Base-by-base conservation (phyloP, 2,329 filamentous ascomycete species). In the Cytospora schulzeri region DNA sequence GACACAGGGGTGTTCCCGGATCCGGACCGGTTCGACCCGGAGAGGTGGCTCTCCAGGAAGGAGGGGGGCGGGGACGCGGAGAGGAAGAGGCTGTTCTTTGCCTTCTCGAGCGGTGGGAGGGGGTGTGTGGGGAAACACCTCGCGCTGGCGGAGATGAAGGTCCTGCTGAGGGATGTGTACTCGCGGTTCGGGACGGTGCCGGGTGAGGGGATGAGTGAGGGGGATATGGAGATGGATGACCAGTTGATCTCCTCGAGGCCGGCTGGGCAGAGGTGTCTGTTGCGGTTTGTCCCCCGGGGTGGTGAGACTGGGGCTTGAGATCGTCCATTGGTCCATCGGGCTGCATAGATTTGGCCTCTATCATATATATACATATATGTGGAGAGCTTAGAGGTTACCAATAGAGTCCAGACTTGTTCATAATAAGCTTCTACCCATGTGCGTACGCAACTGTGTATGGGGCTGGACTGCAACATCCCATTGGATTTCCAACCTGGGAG, bases 21-120 rank as follows among this genome's bases (percentile, higher is more conserved):
- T 52, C 90, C 93, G 0, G 90, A 96, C 66, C 77, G 75, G 7
- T 97, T 93, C 72, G 82, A 88, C 58, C 93, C 93, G 0, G 91
- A 94, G 63, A 84, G 94, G 69, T 97, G 93, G 93, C 85, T 97
- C 68, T 86, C 83, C 19, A 81, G 84, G 11, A 83, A 88, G 54
- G 92, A 4, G 4, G 29, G 29, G 29, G 29, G 9, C 29, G 29
- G 91, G 2, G 91, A 94, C 70, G 83, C 89, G 65, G 90, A 94
- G 70, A 80, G 86, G 64, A 85, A 85, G 69, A 78, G 85, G 52
- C 71, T 85, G 9, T 85, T 88, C 70, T 90, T 89, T 77, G 84
- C 88, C 0, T 90, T 91, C 77, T 83, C 86, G 8, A 84, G 80
- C 56, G 88, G 88, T 5, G 88, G 86, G 0, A 78, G 88, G 69